Conservation (phyloP, 2,329 filamentous ascomycete species). For the Arthrobotrys conoides region DNA sequence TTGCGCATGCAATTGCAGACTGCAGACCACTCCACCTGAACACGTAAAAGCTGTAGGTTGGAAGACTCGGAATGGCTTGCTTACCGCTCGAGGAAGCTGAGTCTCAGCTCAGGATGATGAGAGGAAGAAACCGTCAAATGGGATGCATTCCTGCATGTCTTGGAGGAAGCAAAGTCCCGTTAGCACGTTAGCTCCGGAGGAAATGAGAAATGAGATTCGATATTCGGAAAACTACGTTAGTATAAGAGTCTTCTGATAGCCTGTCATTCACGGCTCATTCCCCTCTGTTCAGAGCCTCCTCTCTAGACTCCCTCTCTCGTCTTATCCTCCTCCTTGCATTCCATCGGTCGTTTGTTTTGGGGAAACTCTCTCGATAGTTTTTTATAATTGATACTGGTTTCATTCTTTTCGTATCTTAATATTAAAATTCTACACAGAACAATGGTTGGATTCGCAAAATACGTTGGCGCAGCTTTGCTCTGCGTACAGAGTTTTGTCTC, state of each 20-base stretch:
- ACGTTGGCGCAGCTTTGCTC: slow-evolving; percentile 30
- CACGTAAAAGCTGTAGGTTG: slow-evolving; percentile 19
- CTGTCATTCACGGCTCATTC: neutral
- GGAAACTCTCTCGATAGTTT: neutral
- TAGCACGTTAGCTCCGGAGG: neutral
- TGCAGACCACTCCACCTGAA: slow-evolving; percentile 5
- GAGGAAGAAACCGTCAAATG: neutral
- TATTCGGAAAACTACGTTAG: neutral
- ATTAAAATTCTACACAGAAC: slow-evolving; percentile 31
- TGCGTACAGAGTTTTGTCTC: slow-evolving; percentile 29
- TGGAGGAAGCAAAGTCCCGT: neutral
- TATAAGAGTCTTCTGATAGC: slow-evolving; percentile 7
- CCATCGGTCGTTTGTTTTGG: neutral
- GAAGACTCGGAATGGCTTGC: slow-evolving; percentile 7
- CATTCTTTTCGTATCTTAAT: slow-evolving; percentile 33
- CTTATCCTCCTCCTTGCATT: slow-evolving; percentile 1
- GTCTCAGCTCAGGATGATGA: neutral
- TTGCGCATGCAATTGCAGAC: neutral
- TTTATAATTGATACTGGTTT: slow-evolving; percentile 25
- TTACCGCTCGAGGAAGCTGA: slow-evolving; percentile 5
- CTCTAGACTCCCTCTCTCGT: neutral
- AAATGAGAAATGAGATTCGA: neutral
- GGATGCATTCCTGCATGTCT: slow-evolving; percentile 14
- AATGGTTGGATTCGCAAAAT: slow-evolving; percentile 52
- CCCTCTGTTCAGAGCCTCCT: slow-evolving; percentile 8